phyloP scores from a whole-genome alignment of 805 yeast genomes.

The Nakazawaea ambrosiae region DNA sequence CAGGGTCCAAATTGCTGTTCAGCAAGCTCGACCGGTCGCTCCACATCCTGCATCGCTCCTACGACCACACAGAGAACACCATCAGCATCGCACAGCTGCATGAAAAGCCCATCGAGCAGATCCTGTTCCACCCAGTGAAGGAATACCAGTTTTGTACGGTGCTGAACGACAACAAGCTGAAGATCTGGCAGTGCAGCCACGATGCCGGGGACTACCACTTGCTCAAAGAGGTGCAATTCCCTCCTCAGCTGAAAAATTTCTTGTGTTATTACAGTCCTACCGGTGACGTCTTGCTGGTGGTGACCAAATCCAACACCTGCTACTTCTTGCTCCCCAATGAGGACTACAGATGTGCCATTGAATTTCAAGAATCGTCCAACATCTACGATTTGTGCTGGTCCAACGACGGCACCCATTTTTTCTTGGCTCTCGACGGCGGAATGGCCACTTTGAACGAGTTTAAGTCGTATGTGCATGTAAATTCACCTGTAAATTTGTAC shows the following conservation, averaged over 20 bases:
- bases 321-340: slow-evolving; percentile 23
- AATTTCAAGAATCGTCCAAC: slow-evolving; percentile 18
- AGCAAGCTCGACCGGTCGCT: slow-evolving; percentile 36
- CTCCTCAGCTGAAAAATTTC: neutral
- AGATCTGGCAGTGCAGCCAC: slow-evolving; percentile 34
- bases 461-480: neutral
- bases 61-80: slow-evolving; percentile 26
- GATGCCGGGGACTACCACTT: slow-evolving; percentile 19
- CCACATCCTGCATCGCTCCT: slow-evolving; percentile 19
- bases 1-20: slow-evolving; percentile 35
- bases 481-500: slow-evolving; percentile 1
- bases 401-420: slow-evolving; percentile 19
- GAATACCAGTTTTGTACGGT: slow-evolving; percentile 37
- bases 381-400: slow-evolving; percentile 37
- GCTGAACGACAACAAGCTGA: slow-evolving; percentile 34
- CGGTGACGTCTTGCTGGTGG: slow-evolving; percentile 32
- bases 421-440: slow-evolving; percentile 33
- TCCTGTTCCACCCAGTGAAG: slow-evolving; percentile 38
- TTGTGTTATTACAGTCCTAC: slow-evolving; percentile 29
- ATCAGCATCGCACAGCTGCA: slow-evolving; percentile 33
- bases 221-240: slow-evolving; percentile 2
- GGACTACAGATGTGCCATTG: slow-evolving; percentile 21
- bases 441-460: slow-evolving; percentile 22
- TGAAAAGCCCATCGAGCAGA: slow-evolving; percentile 29
- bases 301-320: slow-evolving; percentile 27